Evolutionary conservation across 768 basidiomycete species (phyloP).

Genomic region (Serpula lacrymans): DNA sequence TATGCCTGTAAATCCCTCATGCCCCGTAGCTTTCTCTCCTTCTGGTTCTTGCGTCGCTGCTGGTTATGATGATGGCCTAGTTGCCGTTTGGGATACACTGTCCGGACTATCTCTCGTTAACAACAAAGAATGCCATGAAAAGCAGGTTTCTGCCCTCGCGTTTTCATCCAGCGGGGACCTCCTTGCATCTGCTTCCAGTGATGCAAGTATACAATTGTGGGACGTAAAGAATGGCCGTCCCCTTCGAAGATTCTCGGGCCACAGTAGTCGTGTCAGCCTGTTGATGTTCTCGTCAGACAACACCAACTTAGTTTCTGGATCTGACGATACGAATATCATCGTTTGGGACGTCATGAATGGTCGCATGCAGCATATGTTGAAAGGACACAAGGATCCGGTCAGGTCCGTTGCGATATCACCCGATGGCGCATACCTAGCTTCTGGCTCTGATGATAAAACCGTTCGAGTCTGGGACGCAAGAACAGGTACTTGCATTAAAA

Average conservation of each 20-base stretch:
- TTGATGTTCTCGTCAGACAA: constrained; percentile 21
- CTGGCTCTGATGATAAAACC: constrained; percentile 22
- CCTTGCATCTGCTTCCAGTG: constrained; percentile 16
- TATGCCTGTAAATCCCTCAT: constrained; percentile 6
- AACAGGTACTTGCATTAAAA: constrained; percentile 11
- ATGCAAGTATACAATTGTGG: constrained; percentile 19
- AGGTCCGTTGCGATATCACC: constrained; percentile 16
- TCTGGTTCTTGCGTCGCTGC: constrained; percentile 17
- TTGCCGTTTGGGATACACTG: constrained; percentile 18
- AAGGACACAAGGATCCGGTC: constrained; percentile 17
- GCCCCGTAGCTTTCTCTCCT: constrained; percentile 15
- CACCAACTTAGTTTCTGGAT: constrained; percentile 16
- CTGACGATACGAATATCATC: constrained; percentile 18
- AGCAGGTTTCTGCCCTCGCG: constrained; percentile 15
- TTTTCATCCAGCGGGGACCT: constrained; percentile 13
- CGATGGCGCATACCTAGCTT: constrained; percentile 13
- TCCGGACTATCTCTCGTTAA: constrained; percentile 15
- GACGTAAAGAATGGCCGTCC: constrained; percentile 11
- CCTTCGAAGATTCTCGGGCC: constrained; percentile 11
- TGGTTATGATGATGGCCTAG: constrained; percentile 13
- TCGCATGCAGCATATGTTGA: constrained; percentile 13
- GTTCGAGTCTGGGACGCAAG: constrained; percentile 19
- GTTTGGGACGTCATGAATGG: constrained; percentile 19
- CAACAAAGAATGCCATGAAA: constrained; percentile 9
- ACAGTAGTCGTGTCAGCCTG: constrained; percentile 14